Evolutionary conservation across 257 asterid species (phyloP).

Genomic region (Osmanthus fragrans): DNA sequence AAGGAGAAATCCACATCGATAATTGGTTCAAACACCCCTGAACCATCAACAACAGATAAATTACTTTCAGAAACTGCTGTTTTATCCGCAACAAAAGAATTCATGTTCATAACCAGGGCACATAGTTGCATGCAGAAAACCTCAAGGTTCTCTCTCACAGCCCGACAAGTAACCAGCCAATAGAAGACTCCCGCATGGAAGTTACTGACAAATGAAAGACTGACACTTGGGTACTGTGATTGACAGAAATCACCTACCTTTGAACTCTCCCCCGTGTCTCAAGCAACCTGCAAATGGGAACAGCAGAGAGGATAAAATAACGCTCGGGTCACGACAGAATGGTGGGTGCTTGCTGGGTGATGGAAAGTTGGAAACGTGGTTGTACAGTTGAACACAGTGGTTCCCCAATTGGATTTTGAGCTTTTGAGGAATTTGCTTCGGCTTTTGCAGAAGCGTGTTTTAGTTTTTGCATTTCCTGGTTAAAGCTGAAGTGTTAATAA

Average conservation of each 20-base stretch:
- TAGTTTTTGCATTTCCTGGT: no score
- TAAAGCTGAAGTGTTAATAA: no score
- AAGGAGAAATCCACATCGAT: constrained; percentile 20
- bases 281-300: constrained; percentile 10
- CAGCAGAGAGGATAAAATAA: neutral
- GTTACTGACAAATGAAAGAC: neutral
- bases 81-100: constrained; percentile 20
- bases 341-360: constrained; percentile 12
- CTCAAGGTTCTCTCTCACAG: constrained; percentile 31
- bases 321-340: constrained; percentile 13
- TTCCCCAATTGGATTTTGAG: neutral
- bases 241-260: neutral
- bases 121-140: constrained; percentile 41
- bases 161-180: constrained; percentile 19
- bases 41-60: constrained; percentile 4
- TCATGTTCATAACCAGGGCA: constrained; percentile 28
- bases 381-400: neutral
- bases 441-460: no score
- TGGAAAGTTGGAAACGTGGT: constrained; percentile 30
- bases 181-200: neutral
- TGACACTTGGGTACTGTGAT: constrained; percentile 9
- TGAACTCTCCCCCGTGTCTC: neutral
- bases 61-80: constrained; percentile 3
- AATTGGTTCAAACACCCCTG: constrained; percentile 4
- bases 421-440: neutral